Base-by-base conservation (phyloP, 1,139 yeast species). In the Yamadazyma mexicana region DNA sequence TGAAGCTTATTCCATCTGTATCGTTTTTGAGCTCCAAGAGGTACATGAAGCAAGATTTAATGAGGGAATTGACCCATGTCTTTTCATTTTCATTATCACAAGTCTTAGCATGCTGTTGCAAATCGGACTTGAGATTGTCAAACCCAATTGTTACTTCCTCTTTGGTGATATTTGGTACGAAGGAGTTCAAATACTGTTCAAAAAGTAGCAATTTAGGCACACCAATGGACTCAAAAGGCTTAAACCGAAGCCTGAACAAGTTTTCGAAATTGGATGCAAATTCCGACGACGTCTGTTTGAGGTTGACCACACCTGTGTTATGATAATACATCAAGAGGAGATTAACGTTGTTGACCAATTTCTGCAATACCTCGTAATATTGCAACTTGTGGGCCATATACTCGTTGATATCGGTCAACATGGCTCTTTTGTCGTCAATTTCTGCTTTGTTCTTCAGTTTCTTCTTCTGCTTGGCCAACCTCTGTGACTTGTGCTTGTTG, bases 201-300 rank as follows among this genome's bases (percentile, higher is more conserved):
- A 63, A 83, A 0, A 66, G 57, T 3, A 92, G 87, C 37, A 76
- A 56, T 23, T 70, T 73, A 0, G 98, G 97, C 5, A 82, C 82
- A 0, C 95, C 96, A 14, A 91, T 84, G 0, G 91, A 77, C 14
- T 87, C 79, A 66, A 87, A 88, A 2, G 95, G 83, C 56, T 88
- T 89, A 76, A 89, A 77, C 48, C 96, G 75, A 33, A 89, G 63
- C 17, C 75, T 68, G 58, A 75, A 87, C n/a, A 83, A 61, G 31
- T 73, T 55, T 45, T 80, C 79, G 34, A 73, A 69, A 10, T 67
- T 54, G 9, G 79, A 66, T 30, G 68, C 36, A 34, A 49, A 50
- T 6, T 25, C 40, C 2, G 20, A 48, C 7, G 80, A 75, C 0
- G 63, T 60, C 16, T 56, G 55, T 5, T 71, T 49, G 17, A 73